Evolutionary conservation across 441 rosid genomes (phyloP).

Genomic region (Populus hybrid): DNA sequence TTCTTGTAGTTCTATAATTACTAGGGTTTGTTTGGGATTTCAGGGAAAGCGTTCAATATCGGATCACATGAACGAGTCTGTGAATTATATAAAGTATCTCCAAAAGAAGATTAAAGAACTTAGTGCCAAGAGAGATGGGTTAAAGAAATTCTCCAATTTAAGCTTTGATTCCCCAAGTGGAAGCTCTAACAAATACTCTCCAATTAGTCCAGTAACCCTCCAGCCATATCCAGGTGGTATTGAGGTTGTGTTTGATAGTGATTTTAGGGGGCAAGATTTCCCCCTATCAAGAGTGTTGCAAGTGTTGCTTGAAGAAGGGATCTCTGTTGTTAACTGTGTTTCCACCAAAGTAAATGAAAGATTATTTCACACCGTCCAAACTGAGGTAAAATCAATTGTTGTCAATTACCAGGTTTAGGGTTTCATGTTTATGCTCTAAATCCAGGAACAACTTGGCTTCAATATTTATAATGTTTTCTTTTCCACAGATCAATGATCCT

Average conservation of each 20-base stretch:
- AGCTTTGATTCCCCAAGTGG: conserved; percentile 16
- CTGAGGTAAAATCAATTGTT: conserved; percentile 41
- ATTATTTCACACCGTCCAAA: conserved; percentile 43
- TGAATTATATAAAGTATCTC: conserved; percentile 55
- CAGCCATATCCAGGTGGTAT: conserved; percentile 46
- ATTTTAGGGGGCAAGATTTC: conserved; percentile 34
- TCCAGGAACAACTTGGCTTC: neutral
- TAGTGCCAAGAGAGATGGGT: conserved; percentile 38
- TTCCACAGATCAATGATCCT: conserved; percentile 42
- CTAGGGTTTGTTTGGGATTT: conserved; percentile 21
- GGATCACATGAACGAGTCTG: conserved; percentile 77
- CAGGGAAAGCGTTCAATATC: conserved; percentile 87
- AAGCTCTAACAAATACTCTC: conserved; percentile 18
- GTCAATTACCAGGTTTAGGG: neutral
- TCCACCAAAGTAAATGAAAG: conserved; percentile 45
- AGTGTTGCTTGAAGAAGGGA: conserved; percentile 43
- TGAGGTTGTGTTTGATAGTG: conserved; percentile 45
- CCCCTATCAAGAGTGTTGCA: conserved; percentile 50
- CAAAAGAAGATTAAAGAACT: conserved; percentile 43
- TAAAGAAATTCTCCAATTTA: conserved; percentile 30
- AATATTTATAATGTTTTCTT: neutral
- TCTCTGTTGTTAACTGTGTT: conserved; percentile 41
- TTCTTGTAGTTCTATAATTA: neutral
- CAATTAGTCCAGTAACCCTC: conserved; percentile 26
- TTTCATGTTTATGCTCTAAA: neutral